Evolutionary conservation across 2,329 filamentous ascomycete genomes (phyloP), one percentile per base, ranked within the genome.

Genomic region (Neonectria hederae): DNA sequence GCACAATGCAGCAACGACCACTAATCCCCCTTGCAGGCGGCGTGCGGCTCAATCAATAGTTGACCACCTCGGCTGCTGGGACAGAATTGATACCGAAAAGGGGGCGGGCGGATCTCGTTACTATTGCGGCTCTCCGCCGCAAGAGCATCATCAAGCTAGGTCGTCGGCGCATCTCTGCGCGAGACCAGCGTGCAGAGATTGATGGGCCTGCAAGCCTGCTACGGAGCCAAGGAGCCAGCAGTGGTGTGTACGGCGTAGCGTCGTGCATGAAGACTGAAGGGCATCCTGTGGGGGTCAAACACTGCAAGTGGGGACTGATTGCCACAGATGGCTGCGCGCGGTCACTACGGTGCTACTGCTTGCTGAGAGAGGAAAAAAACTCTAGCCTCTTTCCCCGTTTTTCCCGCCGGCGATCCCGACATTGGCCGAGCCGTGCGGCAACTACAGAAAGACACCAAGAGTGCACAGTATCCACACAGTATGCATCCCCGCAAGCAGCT

Each of bases 21-120:
- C 66, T 66, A 56, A 63, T 72, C 66, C 61, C 64, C 71, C 71
- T 71, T 74, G 68, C 71, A 71, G 69, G 59, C 62, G 45, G 58
- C 52, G 63, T 73, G 71, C 66, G 71, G 71, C 71, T 73, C 68
- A 65, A 49, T 42, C 53, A 26, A 38, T 62, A 63, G 60, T 62
- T 13, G 24, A 43, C 42, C 24, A 51, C 40, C 32, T 54, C 51
- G 45, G 28, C 42, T 51, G n/a, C 40, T 49, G 26, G 40, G 49
- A 46, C 19, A 40, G 40, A 51, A 59, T 55, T 55, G 61, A 54
- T 38, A 55, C 28, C 24, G 13, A 30, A 51, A 58, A 54, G 35
- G 49, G 45, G 54, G 54, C 30, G 49, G 54, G 55, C 43, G 45
- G 51, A 45, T 28, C 53, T 45, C 26, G 21, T 52, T 21, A 21